Conservation (phyloP, 208 protist genomes). For the Naegleria gruberi region DNA sequence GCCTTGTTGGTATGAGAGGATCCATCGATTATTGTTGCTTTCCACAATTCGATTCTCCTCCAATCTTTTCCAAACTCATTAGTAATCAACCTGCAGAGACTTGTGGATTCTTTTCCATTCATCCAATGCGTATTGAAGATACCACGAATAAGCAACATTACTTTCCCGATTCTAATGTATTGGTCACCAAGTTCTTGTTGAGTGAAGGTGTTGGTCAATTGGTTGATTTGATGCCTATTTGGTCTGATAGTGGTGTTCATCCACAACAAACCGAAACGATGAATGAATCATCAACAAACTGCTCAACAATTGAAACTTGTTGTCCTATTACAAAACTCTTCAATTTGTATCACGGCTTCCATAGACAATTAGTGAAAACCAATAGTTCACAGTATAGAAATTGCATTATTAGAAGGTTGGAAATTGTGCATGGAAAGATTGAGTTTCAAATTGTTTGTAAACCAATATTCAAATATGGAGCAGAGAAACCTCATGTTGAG, state of each 20-base stretch:
- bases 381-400: not conserved
- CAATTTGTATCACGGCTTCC: no score
- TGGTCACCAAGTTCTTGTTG: not conserved
- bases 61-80: not conserved
- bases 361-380: not conserved
- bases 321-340: not conserved
- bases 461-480: not conserved
- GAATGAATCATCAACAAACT: not conserved
- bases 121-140: not conserved
- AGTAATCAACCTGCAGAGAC: not conserved
- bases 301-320: not conserved
- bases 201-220: not conserved
- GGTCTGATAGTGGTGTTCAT: not conserved
- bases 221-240: not conserved
- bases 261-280: not conserved
- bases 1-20: not conserved
- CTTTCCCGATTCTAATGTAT: not conserved
- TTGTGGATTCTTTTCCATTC: not conserved
- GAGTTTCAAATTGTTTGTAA: not conserved
- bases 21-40: constrained; percentile 12
- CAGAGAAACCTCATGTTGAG: not conserved
- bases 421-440: not conserved
- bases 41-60: not conserved
- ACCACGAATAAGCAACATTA: not conserved
- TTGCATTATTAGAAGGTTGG: not conserved